phyloP scores from a whole-genome alignment of 2,329 filamentous ascomycete species.

The Colletotrichum liaoningense region DNA sequence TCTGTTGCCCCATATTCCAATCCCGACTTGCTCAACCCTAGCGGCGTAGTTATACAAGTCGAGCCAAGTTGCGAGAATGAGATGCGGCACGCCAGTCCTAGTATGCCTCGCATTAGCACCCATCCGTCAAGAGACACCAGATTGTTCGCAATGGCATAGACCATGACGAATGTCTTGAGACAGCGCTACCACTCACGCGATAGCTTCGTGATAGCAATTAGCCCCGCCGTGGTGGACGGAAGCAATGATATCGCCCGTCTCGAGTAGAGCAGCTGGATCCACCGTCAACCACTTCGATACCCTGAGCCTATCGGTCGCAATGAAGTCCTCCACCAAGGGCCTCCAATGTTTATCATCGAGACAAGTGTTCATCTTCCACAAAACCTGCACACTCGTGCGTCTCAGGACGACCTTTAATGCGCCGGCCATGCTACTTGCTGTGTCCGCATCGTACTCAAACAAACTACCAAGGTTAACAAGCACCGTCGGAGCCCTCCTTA shows the following conservation, averaged over 20 bases:
- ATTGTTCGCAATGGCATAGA: no score
- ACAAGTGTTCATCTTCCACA: conserved; percentile 44
- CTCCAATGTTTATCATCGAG: conserved; percentile 34
- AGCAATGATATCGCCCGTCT: conserved; percentile 47
- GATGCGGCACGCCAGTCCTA: conserved; percentile 56
- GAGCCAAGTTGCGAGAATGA: conserved; percentile 58
- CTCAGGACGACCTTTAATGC: conserved; percentile 39
- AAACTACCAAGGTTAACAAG: conserved; percentile 42
- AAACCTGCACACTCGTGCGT: conserved; percentile 41
- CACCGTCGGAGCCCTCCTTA: conserved; percentile 39
- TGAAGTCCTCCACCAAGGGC: conserved; percentile 36
- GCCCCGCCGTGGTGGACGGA: conserved; percentile 54
- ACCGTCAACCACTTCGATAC: conserved; percentile 45
- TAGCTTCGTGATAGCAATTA: conserved; percentile 56
- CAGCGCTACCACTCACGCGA: conserved; percentile 46
- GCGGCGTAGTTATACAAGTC: conserved; percentile 58
- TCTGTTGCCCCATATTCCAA: conserved; percentile 54
- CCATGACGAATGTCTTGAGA: no score
- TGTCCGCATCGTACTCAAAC: conserved; percentile 37
- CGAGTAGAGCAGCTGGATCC: conserved; percentile 47
- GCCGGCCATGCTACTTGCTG: conserved; percentile 42
- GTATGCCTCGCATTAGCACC: no score
- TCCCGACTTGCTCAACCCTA: conserved; percentile 53
- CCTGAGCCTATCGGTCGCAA: conserved; percentile 38
- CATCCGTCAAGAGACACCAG: conserved; percentile 1